Conservation (phyloP, 345 rosid species). For the Reutealis trisperma region DNA sequence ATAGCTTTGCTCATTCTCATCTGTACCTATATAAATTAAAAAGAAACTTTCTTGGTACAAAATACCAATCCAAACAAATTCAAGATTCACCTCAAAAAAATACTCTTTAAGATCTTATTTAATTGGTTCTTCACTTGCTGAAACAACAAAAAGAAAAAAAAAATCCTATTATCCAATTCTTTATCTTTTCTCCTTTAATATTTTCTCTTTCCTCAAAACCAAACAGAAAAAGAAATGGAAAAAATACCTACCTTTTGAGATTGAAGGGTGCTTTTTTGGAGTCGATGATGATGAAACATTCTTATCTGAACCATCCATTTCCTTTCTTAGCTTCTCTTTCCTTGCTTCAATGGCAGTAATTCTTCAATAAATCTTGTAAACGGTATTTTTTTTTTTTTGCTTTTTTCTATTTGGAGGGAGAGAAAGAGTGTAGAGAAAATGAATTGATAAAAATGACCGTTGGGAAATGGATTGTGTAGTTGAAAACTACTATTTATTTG, state of each 20-base stretch:
- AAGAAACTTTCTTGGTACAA: neutral
- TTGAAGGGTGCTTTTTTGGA: slow-evolving; percentile 13
- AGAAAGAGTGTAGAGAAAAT: neutral
- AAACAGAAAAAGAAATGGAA: neutral
- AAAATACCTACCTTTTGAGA: slow-evolving; percentile 22
- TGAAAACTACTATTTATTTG: neutral
- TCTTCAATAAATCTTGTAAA: neutral
- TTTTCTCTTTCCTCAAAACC: neutral
- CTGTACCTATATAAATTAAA: slow-evolving; percentile 11
- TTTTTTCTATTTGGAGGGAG: too few relatives aligned
- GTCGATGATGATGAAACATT: slow-evolving; percentile 10
- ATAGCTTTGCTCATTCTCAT: slow-evolving; percentile 34
- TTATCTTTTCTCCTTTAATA: neutral
- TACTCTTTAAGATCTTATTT: too few relatives aligned
- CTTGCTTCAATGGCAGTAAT: neutral
- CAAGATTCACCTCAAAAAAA: too few relatives aligned
- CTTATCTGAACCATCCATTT: slow-evolving; percentile 26
- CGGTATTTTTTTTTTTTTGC: too few relatives aligned
- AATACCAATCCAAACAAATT: neutral
- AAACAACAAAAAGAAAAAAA: neutral
- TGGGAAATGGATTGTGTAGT: neutral
- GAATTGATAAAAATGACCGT: slow-evolving; percentile 6
- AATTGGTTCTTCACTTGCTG: too few relatives aligned
- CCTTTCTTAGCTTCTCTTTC: neutral
- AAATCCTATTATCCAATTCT: neutral